phyloP scores from a whole-genome alignment of 192 early-diverging fungal genomes.

The Dimargaris verticillata region DNA sequence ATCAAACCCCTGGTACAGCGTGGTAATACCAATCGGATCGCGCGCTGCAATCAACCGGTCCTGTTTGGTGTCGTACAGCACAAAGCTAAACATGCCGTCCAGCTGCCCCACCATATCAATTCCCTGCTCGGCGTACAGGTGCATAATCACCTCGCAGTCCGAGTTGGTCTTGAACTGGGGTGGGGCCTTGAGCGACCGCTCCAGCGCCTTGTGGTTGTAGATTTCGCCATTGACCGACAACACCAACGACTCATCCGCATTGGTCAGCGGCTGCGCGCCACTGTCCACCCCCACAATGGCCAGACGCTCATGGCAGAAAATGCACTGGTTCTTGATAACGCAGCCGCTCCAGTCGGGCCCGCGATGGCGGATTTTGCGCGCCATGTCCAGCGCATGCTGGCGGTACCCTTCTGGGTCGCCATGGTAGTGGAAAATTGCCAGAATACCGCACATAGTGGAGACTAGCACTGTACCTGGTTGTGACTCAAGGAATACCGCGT shows the following conservation, averaged over 20 bases:
- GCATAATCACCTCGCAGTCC: conserved; percentile 93
- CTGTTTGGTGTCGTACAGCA: conserved; percentile 67
- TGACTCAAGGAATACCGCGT: too few relatives aligned
- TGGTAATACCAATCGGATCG: conserved; percentile 96
- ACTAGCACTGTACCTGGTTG: background rate
- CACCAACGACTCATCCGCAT: conserved; percentile 72
- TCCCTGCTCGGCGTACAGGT: conserved; percentile 81
- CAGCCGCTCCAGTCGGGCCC: conserved; percentile 98
- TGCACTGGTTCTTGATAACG: conserved; percentile 59
- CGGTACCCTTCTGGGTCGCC: conserved; percentile 63
- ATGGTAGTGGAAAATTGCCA: conserved; percentile 80
- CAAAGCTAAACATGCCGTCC: conserved; percentile 96
- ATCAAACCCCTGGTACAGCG: conserved; percentile 86
- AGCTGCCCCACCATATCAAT: conserved; percentile 65
- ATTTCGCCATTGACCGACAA: conserved; percentile 96
- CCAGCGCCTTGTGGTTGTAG: conserved; percentile 88
- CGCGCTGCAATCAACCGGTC: conserved; percentile 81
- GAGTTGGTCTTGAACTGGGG: conserved; percentile 86
- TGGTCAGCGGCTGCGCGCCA: conserved; percentile 92
- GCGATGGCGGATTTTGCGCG: conserved; percentile 78
- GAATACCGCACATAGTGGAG: conserved; percentile 89
- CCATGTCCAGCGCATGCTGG: conserved; percentile 66
- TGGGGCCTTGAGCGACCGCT: conserved; percentile 50
- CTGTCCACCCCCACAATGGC: conserved; percentile 95
- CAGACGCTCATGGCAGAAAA: conserved; percentile 92